phyloP scores from a whole-genome alignment of 805 yeast genomes.

The Metschnikowia colocasiae region DNA sequence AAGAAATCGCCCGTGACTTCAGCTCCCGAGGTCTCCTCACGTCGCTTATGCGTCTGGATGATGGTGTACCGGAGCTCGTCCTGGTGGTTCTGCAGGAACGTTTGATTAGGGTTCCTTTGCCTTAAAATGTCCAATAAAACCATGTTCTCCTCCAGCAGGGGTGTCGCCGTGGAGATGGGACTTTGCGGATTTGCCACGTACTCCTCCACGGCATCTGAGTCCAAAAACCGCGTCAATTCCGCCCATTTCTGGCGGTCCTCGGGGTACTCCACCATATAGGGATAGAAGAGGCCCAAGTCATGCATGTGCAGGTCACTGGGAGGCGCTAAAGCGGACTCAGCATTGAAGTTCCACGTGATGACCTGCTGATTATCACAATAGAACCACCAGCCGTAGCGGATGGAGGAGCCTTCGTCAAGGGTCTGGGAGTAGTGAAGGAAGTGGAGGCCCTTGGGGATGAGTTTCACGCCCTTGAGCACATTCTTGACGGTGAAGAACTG shows the following conservation, averaged over 20 bases:
- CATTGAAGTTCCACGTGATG: conserved; percentile 4
- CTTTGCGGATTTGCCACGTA: conserved; percentile 8
- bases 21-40: conserved; percentile 25
- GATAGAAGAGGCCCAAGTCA: conserved; percentile 26
- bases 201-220: conserved; percentile 23
- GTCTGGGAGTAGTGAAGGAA: conserved; percentile 45
- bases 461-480: conserved; percentile 48
- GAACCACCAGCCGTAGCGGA: conserved; percentile 41
- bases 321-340: background rate
- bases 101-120: conserved; percentile 16
- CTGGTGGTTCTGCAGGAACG: conserved; percentile 23
- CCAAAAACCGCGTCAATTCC: conserved; percentile 18
- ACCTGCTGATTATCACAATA: conserved; percentile 34
- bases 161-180: conserved; percentile 43
- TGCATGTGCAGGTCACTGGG: conserved; percentile 20
- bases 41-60: conserved; percentile 39
- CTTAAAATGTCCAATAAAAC: conserved; percentile 35
- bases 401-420: conserved; percentile 14
- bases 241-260: conserved; percentile 21
- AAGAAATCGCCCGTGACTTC: conserved; percentile 47
- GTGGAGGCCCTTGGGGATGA: conserved; percentile 50
- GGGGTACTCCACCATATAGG: conserved; percentile 39
- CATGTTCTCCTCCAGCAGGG: conserved; percentile 49
- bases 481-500: conserved; percentile 44
- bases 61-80: conserved; percentile 40